Conservation (phyloP, 176 grass and related monocot genomes). For the Musa schizocarpa region DNA sequence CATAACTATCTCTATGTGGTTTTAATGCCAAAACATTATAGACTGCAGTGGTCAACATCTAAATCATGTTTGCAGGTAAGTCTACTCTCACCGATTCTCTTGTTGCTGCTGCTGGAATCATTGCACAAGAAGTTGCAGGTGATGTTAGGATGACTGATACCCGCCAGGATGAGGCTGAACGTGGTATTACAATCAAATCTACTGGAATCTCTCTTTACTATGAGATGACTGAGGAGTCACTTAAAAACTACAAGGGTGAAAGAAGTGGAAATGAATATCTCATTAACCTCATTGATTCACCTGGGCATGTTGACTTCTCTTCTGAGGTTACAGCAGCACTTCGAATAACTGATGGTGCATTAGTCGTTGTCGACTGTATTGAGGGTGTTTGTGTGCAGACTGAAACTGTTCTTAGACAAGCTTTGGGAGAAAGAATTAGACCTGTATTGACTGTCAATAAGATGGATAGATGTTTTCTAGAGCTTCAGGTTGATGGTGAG, state of each 20-base stretch:
- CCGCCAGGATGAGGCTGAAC: not conserved
- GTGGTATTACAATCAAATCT: not conserved
- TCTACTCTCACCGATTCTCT: constrained; percentile 9
- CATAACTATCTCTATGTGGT: not conserved
- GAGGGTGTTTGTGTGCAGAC: constrained; percentile 11
- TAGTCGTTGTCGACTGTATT: constrained; percentile 3
- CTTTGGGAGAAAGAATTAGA: constrained; percentile 8
- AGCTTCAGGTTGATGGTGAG: constrained; percentile 3
- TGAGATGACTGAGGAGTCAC: constrained; percentile 4
- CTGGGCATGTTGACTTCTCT: constrained; percentile 9
- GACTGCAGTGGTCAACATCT: no score
- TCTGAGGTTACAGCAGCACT: constrained; percentile 12
- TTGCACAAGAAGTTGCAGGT: constrained; percentile 1
- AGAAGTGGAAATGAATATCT: not conserved
- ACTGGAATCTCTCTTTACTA: constrained; percentile 16
- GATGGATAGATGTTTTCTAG: constrained; percentile 1
- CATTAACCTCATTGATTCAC: constrained; percentile 6
- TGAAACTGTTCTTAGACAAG: constrained; percentile 12
- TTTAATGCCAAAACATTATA: no score
- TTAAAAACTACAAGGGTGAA: constrained; percentile 9
- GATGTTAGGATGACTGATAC: constrained; percentile 1
- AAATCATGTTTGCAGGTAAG: not conserved
- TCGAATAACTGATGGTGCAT: constrained; percentile 10
- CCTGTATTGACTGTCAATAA: not conserved
- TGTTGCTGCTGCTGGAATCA: not conserved